These are phyloP conservation scores for Litsea cubeba DNA, from an alignment of 164 flowering plant species.

Conservation along the genomic window DNA sequence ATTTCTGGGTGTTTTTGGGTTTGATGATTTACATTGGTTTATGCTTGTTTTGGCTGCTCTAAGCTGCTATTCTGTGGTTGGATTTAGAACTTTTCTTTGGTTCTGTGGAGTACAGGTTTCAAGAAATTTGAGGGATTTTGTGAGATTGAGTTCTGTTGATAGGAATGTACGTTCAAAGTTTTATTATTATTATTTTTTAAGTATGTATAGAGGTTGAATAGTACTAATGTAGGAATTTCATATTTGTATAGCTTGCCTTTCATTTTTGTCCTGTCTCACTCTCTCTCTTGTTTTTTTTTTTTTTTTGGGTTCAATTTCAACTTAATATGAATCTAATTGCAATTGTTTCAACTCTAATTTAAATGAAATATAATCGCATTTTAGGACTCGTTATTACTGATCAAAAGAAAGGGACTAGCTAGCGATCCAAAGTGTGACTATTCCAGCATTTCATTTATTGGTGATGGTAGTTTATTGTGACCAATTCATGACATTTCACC, in stretches of 20 bases:
- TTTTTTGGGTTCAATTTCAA: too few species aligned
- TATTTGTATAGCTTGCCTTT: background rate
- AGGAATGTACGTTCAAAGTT: background rate
- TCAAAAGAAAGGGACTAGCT: too few species aligned
- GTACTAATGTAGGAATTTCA: background rate
- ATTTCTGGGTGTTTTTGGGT: background rate
- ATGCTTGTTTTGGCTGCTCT: background rate
- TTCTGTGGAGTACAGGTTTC: too few species aligned
- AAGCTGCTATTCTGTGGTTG: background rate
- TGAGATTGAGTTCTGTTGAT: background rate
- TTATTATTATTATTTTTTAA: too few species aligned
- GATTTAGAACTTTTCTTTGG: background rate
- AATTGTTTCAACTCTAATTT: too few species aligned
- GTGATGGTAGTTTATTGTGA: background rate
- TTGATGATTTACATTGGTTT: background rate
- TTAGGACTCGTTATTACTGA: background rate
- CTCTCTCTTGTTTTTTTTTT: too few species aligned
- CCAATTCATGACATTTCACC: background rate
- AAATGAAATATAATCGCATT: too few species aligned
- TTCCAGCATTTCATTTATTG: background rate
- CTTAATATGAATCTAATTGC: too few species aligned
- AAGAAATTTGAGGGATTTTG: background rate
- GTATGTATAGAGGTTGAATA: background rate
- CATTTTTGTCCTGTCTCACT: too few species aligned
- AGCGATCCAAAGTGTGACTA: background rate